phyloP scores from a whole-genome alignment of 2,329 filamentous ascomycete species.

The Daldinia sp. region DNA sequence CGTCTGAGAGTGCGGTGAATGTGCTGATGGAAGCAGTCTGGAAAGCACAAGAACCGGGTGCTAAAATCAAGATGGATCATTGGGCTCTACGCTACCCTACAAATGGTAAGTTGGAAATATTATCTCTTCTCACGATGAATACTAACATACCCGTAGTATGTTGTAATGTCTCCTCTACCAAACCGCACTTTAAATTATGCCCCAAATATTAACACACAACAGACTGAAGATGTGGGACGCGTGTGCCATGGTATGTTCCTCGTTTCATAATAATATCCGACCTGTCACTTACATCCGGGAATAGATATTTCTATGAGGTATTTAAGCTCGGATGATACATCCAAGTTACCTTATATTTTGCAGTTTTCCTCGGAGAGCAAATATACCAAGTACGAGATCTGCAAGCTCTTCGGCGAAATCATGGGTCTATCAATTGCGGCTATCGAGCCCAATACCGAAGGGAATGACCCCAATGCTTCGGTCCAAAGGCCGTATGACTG shows the following conservation, averaged over 20 bases:
- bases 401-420: conserved; percentile 78
- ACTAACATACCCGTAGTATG: conserved; percentile 27
- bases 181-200: background rate
- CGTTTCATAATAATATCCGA: conserved; percentile 6
- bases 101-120: conserved; percentile 54
- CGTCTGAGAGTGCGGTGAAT: conserved; percentile 84
- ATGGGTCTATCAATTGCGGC: conserved; percentile 75
- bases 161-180: background rate
- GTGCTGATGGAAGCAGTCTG: conserved; percentile 78
- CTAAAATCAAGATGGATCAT: conserved; percentile 80
- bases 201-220: conserved; percentile 14
- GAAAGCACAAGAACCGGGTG: conserved; percentile 72
- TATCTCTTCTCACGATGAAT: background rate
- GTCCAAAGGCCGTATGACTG: conserved; percentile 88
- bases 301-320: conserved; percentile 77
- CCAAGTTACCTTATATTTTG: conserved; percentile 71
- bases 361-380: conserved; percentile 89
- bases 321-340: conserved; percentile 57
- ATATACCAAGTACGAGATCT: conserved; percentile 92
- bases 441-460: conserved; percentile 74
- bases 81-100: conserved; percentile 87
- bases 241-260: conserved; percentile 71
- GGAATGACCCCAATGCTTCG: conserved; percentile 73
- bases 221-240: conserved; percentile 81
- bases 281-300: conserved; percentile 16